Base-by-base conservation (phyloP, 192 early-diverging fungal species). In the Cetraspora pellucida region DNA sequence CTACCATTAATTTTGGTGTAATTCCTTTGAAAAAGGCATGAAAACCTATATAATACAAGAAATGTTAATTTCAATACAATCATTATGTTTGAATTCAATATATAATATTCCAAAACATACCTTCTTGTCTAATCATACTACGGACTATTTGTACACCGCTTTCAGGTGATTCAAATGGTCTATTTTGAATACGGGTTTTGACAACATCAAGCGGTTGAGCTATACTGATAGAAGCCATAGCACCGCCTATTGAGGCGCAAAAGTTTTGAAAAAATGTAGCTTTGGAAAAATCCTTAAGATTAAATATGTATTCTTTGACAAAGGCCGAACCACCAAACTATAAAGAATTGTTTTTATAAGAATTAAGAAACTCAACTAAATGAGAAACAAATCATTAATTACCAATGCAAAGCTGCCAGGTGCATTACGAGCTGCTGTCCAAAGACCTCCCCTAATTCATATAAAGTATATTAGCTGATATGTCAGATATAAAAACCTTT, bases 221-320 rank as follows among this genome's bases (percentile, higher is more conserved):
- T 46, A 98, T 91, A 10, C 94, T 93, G 79, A 99, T 92, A 57
- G 93, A 95, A 21, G 97, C 96, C 54, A 97, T 87, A 21, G 97
- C 95, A 55, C 97, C 97, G 74, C 93, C 95, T 79, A 99, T 97
- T 30, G 96, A 98, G 10, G 95, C 89, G 77, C 90, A 91, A 85
- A 97, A 97, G 92, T 97, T 98, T 79, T 99, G 97, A 82, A 96
- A 89, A 83, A 98, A 97, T n/a, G 97, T 95, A n/a, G 97, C 96
- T 83, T 94, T 91, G 86, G 85, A 89, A 84, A 96, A 97, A 81
- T 99, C 93, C 63, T 93, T 87, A 72, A 99, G 83, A 64, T 88
- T 87, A 83, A 98, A 98, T 46, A 94, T 77, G 88, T 92, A 91
- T 81, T 97, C 96, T 90, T 99, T 99, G 64, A 94, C 93, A 69